Conservation (phyloP, 768 basidiomycete species). For the Lentinula aciculospora region DNA sequence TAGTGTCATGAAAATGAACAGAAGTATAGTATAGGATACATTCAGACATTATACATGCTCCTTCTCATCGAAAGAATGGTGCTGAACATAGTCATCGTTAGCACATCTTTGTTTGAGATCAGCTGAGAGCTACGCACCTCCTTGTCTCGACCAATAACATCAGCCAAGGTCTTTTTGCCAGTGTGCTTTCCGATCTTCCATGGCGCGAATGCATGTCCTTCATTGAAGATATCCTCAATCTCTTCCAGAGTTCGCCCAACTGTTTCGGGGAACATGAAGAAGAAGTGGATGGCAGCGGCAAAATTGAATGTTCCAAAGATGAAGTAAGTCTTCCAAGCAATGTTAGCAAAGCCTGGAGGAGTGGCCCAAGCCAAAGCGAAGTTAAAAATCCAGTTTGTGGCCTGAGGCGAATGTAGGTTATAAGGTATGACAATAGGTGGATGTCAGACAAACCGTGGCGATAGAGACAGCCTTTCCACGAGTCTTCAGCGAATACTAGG, state of each 20-base stretch:
- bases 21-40: not conserved
- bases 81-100: not conserved
- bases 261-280: slow-evolving; percentile 81
- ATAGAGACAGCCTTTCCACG: slow-evolving; percentile 52
- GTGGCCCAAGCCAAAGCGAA: slow-evolving; percentile 72
- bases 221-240: slow-evolving; percentile 70
- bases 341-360: slow-evolving; percentile 59
- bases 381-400: slow-evolving; percentile 63
- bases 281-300: slow-evolving; percentile 61
- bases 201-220: slow-evolving; percentile 64
- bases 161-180: slow-evolving; percentile 54
- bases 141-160: slow-evolving; percentile 27
- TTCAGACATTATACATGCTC: not conserved
- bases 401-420: slow-evolving; percentile 5
- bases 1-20: not conserved
- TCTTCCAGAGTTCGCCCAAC: slow-evolving; percentile 71
- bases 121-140: not conserved
- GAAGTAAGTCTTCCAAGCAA: slow-evolving; percentile 75
- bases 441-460: slow-evolving; percentile 38
- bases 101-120: not conserved
- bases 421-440: not conserved
- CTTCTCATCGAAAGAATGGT: slow-evolving; percentile 4
- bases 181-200: slow-evolving; percentile 62
- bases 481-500: slow-evolving; percentile 53
- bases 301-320: slow-evolving; percentile 77